These are phyloP conservation scores for Cardamine resedifolia DNA, from an alignment of 345 rosid species.

Conservation along the genomic window DNA sequence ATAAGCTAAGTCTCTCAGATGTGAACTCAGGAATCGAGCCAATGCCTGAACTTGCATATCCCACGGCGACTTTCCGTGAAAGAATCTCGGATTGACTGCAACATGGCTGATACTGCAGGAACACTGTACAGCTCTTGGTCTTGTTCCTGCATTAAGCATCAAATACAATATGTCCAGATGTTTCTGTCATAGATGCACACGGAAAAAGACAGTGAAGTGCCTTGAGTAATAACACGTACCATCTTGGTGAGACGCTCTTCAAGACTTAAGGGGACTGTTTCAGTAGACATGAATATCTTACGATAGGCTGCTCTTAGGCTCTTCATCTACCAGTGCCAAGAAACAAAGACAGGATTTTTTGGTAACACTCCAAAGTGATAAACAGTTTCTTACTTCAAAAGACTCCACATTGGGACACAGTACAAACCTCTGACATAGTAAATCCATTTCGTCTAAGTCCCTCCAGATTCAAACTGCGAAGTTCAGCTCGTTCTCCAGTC, in stretches of 20 bases:
- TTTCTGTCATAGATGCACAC: slow-evolving; percentile 3
- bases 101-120: slow-evolving; percentile 60
- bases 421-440: slow-evolving; percentile 56
- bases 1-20: slow-evolving; percentile 12
- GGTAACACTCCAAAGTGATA: slow-evolving; percentile 5
- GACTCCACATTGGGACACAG: slow-evolving; percentile 8
- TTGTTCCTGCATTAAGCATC: slow-evolving; percentile 49
- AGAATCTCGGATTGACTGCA: slow-evolving; percentile 76
- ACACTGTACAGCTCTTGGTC: slow-evolving; percentile 48
- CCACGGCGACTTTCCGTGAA: slow-evolving; percentile 75
- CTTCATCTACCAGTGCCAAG: slow-evolving; percentile 49
- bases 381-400: background rate
- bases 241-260: slow-evolving; percentile 74
- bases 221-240: slow-evolving; percentile 44
- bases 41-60: slow-evolving; percentile 77
- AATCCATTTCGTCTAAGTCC: slow-evolving; percentile 87
- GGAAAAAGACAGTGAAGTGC: background rate
- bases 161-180: background rate
- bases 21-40: slow-evolving; percentile 39
- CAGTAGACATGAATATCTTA: slow-evolving; percentile 75
- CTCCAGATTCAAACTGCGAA: slow-evolving; percentile 86
- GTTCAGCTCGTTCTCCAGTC: slow-evolving; percentile 85
- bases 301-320: slow-evolving; percentile 74
- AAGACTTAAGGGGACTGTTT: slow-evolving; percentile 45
- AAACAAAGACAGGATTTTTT: background rate